These are phyloP conservation scores for Musa balbisiana DNA, from an alignment of 202 grass and related monocot genomes.

Conservation along the genomic window DNA sequence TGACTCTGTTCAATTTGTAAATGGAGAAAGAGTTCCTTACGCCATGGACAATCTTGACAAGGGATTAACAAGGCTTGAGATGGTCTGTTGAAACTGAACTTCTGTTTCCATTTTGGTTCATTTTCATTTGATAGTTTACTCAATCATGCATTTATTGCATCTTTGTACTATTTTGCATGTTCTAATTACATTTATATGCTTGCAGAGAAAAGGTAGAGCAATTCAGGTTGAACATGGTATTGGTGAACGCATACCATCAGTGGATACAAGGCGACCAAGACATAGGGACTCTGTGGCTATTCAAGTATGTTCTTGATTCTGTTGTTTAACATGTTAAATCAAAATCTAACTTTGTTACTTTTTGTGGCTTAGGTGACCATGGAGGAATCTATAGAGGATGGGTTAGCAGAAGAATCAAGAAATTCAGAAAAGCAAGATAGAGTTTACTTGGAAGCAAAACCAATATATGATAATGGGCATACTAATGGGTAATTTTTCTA, in stretches of 20 bases:
- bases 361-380: conserved; percentile 8
- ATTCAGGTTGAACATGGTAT: conserved; percentile 57
- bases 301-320: conserved; percentile 39
- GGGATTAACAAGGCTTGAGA: conserved; percentile 21
- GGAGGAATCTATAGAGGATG: not conserved
- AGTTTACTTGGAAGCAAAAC: not conserved
- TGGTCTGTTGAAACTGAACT: conserved; percentile 32
- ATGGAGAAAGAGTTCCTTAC: conserved; percentile 20
- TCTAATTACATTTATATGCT: not conserved
- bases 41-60: conserved; percentile 5
- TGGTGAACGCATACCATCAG: conserved; percentile 53
- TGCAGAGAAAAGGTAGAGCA: conserved; percentile 61
- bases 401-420: not conserved
- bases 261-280: conserved; percentile 50
- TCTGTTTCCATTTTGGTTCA: conserved; percentile 15
- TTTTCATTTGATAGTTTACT: conserved; percentile 30
- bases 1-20: conserved; percentile 28
- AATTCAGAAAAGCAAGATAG: conserved; percentile 5
- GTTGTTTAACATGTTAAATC: not conserved
- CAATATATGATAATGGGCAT: conserved; percentile 7
- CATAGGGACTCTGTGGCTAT: conserved; percentile 76
- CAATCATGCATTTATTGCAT: not conserved
- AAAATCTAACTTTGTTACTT: not conserved
- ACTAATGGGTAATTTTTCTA: conserved; percentile 5
- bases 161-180: not conserved